Conservation (phyloP, 129 eudicot genomes). For the Chrysanthemum seticuspe region DNA sequence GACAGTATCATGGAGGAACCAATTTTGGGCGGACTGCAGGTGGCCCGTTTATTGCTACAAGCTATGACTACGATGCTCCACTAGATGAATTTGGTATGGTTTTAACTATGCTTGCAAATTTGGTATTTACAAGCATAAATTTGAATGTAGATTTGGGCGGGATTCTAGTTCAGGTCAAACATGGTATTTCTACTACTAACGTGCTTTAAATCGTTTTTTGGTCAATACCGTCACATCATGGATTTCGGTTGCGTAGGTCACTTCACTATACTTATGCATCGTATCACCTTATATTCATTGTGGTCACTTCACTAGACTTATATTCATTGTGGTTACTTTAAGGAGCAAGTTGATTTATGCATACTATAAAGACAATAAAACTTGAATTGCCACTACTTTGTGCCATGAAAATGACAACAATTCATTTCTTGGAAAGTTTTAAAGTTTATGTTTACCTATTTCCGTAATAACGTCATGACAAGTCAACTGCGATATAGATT, state of each 20-base stretch:
- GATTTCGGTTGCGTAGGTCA: slow-evolving; percentile 16
- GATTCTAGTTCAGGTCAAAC: slow-evolving; percentile 12
- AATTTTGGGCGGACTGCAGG: slow-evolving; percentile 97
- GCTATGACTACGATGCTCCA: slow-evolving; percentile 99
- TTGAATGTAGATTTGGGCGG: slow-evolving; percentile 27
- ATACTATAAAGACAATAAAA: not conserved
- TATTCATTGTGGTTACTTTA: slow-evolving; percentile 14
- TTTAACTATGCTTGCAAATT: slow-evolving; percentile 16
- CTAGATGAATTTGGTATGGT: slow-evolving; percentile 94
- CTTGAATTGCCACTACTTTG: not conserved
- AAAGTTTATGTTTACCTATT: slow-evolving; percentile 3
- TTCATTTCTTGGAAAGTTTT: slow-evolving; percentile 10
- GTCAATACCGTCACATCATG: slow-evolving; percentile 19
- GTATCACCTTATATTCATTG: slow-evolving; percentile 15
- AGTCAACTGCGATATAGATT: slow-evolving; percentile 1
- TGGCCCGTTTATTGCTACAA: slow-evolving; percentile 98
- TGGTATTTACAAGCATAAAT: slow-evolving; percentile 19
- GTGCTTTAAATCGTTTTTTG: not conserved
- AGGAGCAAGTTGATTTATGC: slow-evolving; percentile 15
- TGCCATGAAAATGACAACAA: slow-evolving; percentile 12
- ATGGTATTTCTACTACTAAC: not conserved
- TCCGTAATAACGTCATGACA: not conserved
- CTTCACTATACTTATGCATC: slow-evolving; percentile 17
- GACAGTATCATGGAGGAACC: slow-evolving; percentile 96
- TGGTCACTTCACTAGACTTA: not conserved